These are phyloP conservation scores for Castanea mollissima DNA, from an alignment of 306 rosid species.

Conservation along the genomic window DNA sequence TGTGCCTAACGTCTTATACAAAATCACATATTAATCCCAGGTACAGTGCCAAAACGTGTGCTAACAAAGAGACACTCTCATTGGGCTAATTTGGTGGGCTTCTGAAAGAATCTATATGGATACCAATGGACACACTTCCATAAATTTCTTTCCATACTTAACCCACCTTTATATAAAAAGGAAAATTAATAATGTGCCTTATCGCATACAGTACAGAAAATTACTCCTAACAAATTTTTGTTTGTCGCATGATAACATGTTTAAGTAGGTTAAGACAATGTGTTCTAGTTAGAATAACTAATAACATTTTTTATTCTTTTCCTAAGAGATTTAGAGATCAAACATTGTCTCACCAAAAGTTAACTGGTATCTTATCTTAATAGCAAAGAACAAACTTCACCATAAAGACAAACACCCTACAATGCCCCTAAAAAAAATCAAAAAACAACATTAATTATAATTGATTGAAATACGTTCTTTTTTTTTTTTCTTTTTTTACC, in stretches of 20 bases:
- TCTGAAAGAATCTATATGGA: background rate
- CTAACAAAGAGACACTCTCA: background rate
- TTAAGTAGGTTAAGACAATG: background rate
- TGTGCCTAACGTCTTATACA: background rate
- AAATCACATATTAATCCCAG: background rate
- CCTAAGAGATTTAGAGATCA: too few relatives aligned
- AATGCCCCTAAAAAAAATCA: too few relatives aligned
- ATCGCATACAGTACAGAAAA: background rate
- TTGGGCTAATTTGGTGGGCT: background rate
- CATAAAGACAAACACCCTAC: too few relatives aligned
- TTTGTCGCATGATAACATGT: background rate
- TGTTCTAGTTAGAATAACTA: too few relatives aligned
- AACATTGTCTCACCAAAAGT: rapidly evolving
- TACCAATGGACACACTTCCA: background rate
- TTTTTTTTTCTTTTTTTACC: too few relatives aligned
- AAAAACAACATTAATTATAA: too few relatives aligned
- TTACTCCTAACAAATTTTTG: background rate
- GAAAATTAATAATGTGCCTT: background rate
- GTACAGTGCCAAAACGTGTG: background rate
- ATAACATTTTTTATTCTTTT: too few relatives aligned
- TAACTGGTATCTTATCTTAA: rapidly evolving
- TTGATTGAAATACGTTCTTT: too few relatives aligned
- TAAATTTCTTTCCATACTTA: background rate
- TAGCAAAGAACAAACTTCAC: too few relatives aligned
- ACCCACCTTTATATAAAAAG: background rate